Conservation (phyloP, 2,329 filamentous ascomycete species). For the Hirsutella minnesotensis region DNA sequence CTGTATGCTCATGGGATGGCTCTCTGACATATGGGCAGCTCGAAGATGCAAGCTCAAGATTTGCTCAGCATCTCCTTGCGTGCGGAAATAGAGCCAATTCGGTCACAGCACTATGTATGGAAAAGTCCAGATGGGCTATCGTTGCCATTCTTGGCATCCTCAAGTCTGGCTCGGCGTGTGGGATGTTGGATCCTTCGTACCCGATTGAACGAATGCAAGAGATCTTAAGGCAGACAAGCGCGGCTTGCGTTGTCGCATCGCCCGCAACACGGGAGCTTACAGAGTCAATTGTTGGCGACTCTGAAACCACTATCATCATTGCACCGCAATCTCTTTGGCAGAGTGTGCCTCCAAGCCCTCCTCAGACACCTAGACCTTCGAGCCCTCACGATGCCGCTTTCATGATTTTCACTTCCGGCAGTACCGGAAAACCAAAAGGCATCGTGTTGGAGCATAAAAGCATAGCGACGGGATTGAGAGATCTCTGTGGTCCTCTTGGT, state of each 20-base stretch:
- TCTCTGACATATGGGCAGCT: conserved; percentile 1
- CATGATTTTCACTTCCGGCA: conserved; percentile 1
- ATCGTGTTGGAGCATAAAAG: neutral
- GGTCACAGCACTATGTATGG: conserved; percentile 3
- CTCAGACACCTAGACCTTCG: neutral
- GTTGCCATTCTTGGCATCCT: conserved; percentile 5
- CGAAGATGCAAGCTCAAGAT: conserved; percentile 1
- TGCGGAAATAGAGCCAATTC: neutral
- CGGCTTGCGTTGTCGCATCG: neutral
- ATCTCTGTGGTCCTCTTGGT: neutral
- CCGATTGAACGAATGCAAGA: neutral
- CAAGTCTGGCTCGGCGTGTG: conserved; percentile 5
- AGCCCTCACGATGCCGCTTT: neutral
- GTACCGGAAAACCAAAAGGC: neutral
- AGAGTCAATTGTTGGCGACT: neutral
- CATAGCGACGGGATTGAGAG: neutral
- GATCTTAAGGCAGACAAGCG: neutral
- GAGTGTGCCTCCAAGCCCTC: neutral
- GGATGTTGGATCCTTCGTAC: conserved; percentile 6
- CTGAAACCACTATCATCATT: neutral
- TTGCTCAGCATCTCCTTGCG: neutral
- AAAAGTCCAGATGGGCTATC: conserved; percentile 3
- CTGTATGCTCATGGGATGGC: conserved; percentile 1
- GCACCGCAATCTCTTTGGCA: neutral
- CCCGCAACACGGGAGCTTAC: neutral